A percentile compares a stretch with the other conserved stretches of the same genome.
phyloP scores from a whole-genome alignment of 768 basidiomycete species.

The Macrolepiota fuliginosa region DNA sequence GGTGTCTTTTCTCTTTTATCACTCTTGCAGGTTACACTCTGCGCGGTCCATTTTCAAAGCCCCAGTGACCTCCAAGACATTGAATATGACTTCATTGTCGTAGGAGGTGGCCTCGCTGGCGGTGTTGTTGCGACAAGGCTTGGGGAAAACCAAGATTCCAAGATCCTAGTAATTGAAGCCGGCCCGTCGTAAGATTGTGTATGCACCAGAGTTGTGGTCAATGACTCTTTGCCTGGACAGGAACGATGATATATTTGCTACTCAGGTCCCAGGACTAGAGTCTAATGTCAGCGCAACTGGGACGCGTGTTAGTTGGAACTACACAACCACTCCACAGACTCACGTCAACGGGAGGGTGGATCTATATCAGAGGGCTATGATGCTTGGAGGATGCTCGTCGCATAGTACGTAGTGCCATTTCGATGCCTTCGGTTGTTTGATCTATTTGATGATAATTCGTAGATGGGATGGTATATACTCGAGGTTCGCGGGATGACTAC shows the following conservation, averaged over 20 bases:
- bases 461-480: constrained; percentile 5
- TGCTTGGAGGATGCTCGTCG: too few relatives aligned
- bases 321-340: neutral
- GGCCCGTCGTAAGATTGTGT: constrained; percentile 7
- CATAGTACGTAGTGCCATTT: neutral
- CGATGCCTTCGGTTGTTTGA: neutral
- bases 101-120: constrained; percentile 14
- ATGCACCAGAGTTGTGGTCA: neutral
- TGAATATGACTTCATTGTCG: constrained; percentile 13
- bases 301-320: neutral
- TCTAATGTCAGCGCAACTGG: neutral
- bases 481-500: neutral
- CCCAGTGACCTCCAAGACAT: constrained; percentile 1
- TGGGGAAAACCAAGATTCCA: constrained; percentile 6
- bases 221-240: neutral
- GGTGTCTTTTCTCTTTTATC: neutral
- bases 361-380: too few relatives aligned
- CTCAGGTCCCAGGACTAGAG: neutral
- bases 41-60: neutral
- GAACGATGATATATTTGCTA: neutral
- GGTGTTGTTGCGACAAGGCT: constrained; percentile 10
- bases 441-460: neutral
- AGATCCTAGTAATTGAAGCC: constrained; percentile 15
- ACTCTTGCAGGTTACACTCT: neutral
- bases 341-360: too few relatives aligned